Percentiles rank a stretch among this genome's conserved stretches.
These are phyloP conservation scores for Luffa acutangula DNA, from an alignment of 306 rosid genomes.

Conservation along the genomic window DNA sequence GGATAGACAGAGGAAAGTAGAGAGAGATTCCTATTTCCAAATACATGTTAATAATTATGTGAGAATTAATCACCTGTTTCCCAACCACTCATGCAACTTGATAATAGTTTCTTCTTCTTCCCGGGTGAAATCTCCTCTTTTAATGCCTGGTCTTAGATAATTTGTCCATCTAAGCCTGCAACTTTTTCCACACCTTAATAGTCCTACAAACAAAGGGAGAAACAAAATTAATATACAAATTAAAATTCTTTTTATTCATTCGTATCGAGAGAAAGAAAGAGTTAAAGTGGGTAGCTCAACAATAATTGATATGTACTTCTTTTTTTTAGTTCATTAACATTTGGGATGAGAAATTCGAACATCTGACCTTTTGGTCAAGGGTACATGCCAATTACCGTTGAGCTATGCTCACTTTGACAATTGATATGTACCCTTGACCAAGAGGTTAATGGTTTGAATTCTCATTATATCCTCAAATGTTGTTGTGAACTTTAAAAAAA, in stretches of 20 bases:
- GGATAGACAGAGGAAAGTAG: background rate
- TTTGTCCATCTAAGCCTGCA: slow-evolving; percentile 1
- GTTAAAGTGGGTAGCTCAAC: no score
- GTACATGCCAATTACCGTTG: no score
- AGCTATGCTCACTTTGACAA: no score
- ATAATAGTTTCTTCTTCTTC: background rate
- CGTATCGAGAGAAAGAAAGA: background rate
- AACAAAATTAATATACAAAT: background rate
- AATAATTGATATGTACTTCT: no score
- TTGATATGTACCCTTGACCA: no score
- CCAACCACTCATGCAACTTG: background rate
- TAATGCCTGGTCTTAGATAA: slow-evolving; percentile 6
- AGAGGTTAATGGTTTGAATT: no score
- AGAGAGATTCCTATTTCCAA: background rate
- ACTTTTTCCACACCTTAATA: slow-evolving; percentile 4
- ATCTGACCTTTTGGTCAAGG: no score
- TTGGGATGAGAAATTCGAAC: no score
- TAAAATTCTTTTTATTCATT: background rate
- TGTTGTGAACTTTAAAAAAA: no score
- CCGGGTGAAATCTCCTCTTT: background rate
- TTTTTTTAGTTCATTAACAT: no score
- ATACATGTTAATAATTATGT: background rate
- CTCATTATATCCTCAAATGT: no score
- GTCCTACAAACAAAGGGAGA: background rate
- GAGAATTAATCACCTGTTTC: background rate